A percentile compares a stretch with the other conserved stretches of the same genome.
Conservation (phyloP, 2,329 filamentous ascomycete genomes). For the Diplodia sapinea region DNA sequence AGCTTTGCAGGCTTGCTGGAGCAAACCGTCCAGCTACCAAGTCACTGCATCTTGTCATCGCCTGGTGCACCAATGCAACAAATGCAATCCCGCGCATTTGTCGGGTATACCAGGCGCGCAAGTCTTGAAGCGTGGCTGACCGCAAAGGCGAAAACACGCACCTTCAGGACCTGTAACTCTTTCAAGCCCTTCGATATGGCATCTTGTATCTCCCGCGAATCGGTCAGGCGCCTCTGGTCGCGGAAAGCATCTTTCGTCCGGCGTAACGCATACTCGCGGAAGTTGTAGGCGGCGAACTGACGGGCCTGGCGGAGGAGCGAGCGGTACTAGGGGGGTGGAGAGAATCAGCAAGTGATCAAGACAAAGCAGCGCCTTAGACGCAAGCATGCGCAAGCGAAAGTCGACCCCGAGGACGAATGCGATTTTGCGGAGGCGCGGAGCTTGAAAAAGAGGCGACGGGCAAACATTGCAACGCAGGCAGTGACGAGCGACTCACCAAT, state of each 20-base stretch:
- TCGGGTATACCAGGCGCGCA: neutral
- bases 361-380: too few relatives aligned
- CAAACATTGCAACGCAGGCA: conserved; percentile 12
- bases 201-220: conserved; percentile 81
- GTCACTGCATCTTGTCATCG: neutral
- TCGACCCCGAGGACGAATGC: neutral
- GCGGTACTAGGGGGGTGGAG: conserved; percentile 70
- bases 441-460: conserved; percentile 15
- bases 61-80: neutral
- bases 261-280: conserved; percentile 93
- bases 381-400: neutral
- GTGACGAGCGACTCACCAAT: conserved; percentile 42
- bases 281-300: conserved; percentile 95
- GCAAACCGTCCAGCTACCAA: neutral
- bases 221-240: conserved; percentile 74
- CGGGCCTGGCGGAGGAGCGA: conserved; percentile 84
- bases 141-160: conserved; percentile 47
- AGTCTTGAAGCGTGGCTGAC: too few relatives aligned
- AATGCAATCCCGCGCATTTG: neutral
- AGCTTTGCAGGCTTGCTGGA: neutral
- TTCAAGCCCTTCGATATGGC: conserved; percentile 86
- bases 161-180: conserved; percentile 90
- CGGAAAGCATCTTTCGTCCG: conserved; percentile 90
- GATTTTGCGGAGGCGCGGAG: neutral
- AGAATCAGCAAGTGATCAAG: neutral